phyloP scores from a whole-genome alignment of 23 red algal species.

The Gracilaria gracilis region DNA sequence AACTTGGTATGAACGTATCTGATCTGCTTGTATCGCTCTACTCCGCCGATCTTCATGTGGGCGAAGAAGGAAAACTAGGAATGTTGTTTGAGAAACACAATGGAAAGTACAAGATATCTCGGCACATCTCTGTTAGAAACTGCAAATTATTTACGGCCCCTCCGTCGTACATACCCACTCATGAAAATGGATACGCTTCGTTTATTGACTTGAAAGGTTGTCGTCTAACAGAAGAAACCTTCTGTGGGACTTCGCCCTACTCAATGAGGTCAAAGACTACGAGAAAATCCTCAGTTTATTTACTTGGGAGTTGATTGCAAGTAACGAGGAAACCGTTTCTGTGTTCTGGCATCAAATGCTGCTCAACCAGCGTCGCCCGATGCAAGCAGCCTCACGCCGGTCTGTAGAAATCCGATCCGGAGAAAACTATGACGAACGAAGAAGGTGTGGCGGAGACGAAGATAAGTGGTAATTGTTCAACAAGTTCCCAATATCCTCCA shows the following conservation, averaged over 20 bases:
- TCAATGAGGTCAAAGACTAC: neutral
- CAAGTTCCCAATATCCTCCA: no score
- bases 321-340: neutral
- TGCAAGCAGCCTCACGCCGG: neutral
- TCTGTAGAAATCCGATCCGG: neutral
- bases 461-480: no score
- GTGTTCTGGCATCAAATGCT: neutral
- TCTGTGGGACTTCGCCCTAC: neutral
- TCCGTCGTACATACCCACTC: neutral
- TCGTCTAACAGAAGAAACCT: neutral
- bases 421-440: no score
- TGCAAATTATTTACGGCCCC: neutral
- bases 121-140: no score
- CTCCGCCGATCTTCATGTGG: no score
- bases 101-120: no score
- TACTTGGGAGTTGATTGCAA: neutral
- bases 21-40: no score
- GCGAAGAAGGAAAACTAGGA: no score
- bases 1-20: no score
- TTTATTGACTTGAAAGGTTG: neutral
- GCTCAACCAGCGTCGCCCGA: neutral
- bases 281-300: neutral
- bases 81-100: no score
- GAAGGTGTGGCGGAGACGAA: no score
- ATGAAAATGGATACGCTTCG: neutral